Evolutionary conservation across 1,284 basidiomycete species (phyloP).

Genomic region (Filobasidium uniguttulatum): DNA sequence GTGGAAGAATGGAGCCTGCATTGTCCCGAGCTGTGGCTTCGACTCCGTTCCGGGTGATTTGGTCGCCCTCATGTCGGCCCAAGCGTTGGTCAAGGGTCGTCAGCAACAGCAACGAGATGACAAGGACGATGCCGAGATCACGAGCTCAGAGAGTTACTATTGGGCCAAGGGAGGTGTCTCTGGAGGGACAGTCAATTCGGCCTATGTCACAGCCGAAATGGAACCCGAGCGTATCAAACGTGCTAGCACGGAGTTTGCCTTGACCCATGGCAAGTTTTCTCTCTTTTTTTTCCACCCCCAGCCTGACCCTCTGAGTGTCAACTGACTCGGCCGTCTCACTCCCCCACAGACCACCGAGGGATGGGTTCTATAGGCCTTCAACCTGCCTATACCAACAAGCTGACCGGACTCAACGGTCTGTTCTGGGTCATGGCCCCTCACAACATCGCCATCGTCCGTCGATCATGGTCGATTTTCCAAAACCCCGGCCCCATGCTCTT

Average conservation of each 20-base stretch:
- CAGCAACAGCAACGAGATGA: neutral
- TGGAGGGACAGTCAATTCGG: conserved; percentile 54
- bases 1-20: conserved; percentile 49
- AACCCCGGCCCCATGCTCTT: conserved; percentile 16
- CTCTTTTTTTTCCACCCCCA: conserved; percentile 29
- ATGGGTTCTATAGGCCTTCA: conserved; percentile 4
- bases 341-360: too few relatives aligned
- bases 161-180: conserved; percentile 45
- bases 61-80: neutral
- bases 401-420: conserved; percentile 40
- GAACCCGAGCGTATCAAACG: conserved; percentile 35
- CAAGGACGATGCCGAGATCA: conserved; percentile 33
- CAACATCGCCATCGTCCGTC: conserved; percentile 58
- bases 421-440: conserved; percentile 50
- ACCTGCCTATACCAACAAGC: conserved; percentile 9
- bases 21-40: conserved; percentile 56
- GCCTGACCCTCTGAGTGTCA: conserved; percentile 36
- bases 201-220: conserved; percentile 41
- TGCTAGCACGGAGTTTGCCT: conserved; percentile 39
- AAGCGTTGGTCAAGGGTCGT: neutral
- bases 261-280: conserved; percentile 46
- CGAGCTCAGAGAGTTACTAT: conserved; percentile 43
- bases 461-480: conserved; percentile 61
- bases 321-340: neutral
- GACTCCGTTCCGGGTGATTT: conserved; percentile 51